Conservation (phyloP, 192 early-diverging fungal genomes). For the Gonapodya prolifera region DNA sequence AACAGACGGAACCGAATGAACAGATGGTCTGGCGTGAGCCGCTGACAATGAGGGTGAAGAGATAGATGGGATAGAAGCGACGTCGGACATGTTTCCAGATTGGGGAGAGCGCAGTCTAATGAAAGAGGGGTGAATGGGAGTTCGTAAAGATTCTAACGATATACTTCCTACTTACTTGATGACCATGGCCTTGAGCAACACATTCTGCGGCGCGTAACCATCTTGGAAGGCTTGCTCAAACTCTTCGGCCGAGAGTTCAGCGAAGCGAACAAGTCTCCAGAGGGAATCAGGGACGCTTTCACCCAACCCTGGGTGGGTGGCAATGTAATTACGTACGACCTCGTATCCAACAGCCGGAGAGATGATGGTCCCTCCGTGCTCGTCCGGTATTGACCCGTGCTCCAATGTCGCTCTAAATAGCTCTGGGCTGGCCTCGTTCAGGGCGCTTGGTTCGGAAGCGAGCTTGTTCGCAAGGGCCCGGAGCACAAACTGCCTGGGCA, state of each 20-base stretch:
- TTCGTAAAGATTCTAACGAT: not conserved
- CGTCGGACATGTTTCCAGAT: not conserved
- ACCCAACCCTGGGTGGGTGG: not conserved
- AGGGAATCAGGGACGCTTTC: not conserved
- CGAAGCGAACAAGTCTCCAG: not conserved
- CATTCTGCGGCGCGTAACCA: not conserved
- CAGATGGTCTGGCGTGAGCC: not conserved
- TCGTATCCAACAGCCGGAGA: not conserved
- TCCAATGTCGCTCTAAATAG: not conserved
- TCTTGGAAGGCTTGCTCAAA: not conserved
- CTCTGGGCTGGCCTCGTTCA: not conserved
- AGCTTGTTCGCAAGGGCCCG: not conserved
- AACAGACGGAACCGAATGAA: not conserved
- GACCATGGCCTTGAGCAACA: not conserved
- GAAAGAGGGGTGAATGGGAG: not conserved
- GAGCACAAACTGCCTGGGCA: not conserved
- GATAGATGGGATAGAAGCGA: not conserved
- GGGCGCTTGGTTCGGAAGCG: not conserved
- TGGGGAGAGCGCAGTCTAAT: not conserved
- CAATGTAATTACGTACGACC: not conserved
- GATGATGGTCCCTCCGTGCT: not conserved
- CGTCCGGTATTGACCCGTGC: not conserved
- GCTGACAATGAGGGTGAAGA: not conserved
- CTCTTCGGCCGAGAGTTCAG: not conserved
- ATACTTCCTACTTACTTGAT: not conserved